Evolutionary conservation across 225 moss, liverwort and hornwort species (phyloP).

Genomic region (Takakia lepidozioides): DNA sequence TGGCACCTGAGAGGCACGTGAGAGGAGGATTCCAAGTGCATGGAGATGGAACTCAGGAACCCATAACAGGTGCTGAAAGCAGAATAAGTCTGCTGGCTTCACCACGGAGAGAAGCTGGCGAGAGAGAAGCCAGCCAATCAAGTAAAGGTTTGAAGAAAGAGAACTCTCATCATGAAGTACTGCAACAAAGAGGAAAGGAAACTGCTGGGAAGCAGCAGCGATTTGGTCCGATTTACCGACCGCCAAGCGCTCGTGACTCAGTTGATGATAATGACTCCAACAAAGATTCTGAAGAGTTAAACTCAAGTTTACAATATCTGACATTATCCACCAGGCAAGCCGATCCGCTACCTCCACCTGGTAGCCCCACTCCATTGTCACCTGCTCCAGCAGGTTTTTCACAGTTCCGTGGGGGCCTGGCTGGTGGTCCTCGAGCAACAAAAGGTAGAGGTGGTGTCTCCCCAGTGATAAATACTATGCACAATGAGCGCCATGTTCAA

Average conservation of each 20-base stretch:
- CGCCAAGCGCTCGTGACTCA: constrained; percentile 10
- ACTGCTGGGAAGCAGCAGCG: constrained; percentile 6
- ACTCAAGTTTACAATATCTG: constrained; percentile 1
- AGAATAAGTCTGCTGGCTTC: constrained; percentile 1
- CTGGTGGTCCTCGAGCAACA: constrained; percentile 4
- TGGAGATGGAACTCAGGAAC: constrained; percentile 1
- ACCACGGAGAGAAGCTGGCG: background rate
- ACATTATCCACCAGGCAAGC: background rate
- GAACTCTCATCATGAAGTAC: background rate
- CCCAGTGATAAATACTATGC: background rate
- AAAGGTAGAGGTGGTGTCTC: constrained; percentile 7
- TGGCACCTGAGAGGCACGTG: constrained; percentile 6
- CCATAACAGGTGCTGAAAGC: background rate
- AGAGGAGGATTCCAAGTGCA: constrained; percentile 1
- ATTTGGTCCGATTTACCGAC: constrained; percentile 9
- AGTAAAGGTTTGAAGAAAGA: constrained; percentile 5
- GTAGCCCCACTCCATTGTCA: constrained; percentile 1
- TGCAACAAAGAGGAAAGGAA: background rate
- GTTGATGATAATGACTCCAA: background rate
- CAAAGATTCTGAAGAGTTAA: background rate
- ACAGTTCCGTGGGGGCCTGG: constrained; percentile 4
- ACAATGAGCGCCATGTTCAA: background rate
- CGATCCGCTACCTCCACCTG: constrained; percentile 1
- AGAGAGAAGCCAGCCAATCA: background rate
- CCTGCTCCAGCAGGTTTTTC: constrained; percentile 2